phyloP scores from a whole-genome alignment of 768 basidiomycete species.

The Glaciozyma martinii region DNA sequence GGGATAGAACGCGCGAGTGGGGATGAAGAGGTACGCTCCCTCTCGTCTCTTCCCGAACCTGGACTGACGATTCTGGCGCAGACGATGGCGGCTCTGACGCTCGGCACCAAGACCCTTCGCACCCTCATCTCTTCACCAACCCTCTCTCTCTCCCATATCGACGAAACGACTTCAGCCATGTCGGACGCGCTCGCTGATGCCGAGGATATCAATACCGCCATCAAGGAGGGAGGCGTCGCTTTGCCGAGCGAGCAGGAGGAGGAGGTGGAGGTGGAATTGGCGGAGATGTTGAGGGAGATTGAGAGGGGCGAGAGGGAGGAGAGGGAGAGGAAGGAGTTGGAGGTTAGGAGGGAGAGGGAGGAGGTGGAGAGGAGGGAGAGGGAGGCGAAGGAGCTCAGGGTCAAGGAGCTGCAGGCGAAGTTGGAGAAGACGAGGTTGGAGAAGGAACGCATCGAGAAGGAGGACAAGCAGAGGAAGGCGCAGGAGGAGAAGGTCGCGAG shows the following conservation, averaged over 20 bases:
- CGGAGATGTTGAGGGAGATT: slow-evolving; percentile 7
- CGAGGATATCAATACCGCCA: slow-evolving; percentile 14
- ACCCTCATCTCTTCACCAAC: slow-evolving; percentile 20
- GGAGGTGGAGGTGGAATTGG: slow-evolving; percentile 15
- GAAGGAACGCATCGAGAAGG: not conserved
- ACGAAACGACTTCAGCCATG: slow-evolving; percentile 14
- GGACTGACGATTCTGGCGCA: not conserved
- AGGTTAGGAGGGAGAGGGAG: not conserved
- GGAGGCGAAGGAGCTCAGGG: not conserved
- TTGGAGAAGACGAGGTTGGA: not conserved
- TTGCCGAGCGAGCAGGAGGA: not conserved
- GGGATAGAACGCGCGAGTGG: slow-evolving; percentile 24
- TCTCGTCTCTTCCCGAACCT: not conserved
- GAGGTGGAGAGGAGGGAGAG: not conserved
- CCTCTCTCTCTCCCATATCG: slow-evolving; percentile 22
- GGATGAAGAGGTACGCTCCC: slow-evolving; percentile 21
- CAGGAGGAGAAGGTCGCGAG: not conserved
- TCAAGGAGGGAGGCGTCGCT: not conserved
- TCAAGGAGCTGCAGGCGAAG: not conserved
- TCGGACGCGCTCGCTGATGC: slow-evolving; percentile 20
- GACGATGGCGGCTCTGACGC: slow-evolving; percentile 24
- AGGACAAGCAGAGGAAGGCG: slow-evolving; percentile 1
- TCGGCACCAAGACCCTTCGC: slow-evolving; percentile 24
- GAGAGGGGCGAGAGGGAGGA: not conserved
- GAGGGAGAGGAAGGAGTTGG: not conserved